A percentile compares a stretch with the other conserved stretches of the same genome.
These are phyloP conservation scores for Claviceps fusiformis DNA, from an alignment of 2,329 filamentous ascomycete species.

Conservation along the genomic window DNA sequence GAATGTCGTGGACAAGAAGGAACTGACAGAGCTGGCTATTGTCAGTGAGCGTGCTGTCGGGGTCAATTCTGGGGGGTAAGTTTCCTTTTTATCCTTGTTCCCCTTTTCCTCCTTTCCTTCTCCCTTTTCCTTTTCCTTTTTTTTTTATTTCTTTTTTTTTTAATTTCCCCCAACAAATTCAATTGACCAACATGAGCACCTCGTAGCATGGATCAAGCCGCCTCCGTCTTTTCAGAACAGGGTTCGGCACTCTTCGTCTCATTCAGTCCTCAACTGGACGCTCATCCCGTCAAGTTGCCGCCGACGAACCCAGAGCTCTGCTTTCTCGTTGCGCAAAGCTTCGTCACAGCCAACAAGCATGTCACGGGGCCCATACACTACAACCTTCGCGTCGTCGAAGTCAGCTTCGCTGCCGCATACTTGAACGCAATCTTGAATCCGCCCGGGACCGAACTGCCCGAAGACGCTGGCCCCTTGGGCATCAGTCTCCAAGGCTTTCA, in stretches of 20 bases:
- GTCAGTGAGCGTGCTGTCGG: conserved; percentile 89
- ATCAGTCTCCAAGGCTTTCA: conserved; percentile 80
- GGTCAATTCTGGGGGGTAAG: conserved; percentile 87
- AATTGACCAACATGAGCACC: neutral
- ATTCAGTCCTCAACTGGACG: conserved; percentile 68
- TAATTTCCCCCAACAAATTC: neutral
- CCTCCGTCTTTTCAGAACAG: conserved; percentile 81
- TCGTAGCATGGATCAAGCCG: conserved; percentile 84
- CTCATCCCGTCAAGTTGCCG: conserved; percentile 69
- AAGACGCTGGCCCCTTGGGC: conserved; percentile 70
- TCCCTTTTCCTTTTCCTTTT: no score
- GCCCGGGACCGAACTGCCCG: conserved; percentile 46
- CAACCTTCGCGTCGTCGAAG: conserved; percentile 93
- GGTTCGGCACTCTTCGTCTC: conserved; percentile 82
- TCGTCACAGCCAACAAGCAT: conserved; percentile 88
- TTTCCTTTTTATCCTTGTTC: neutral
- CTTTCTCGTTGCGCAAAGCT: conserved; percentile 90
- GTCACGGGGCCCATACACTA: conserved; percentile 89
- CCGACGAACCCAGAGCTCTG: conserved; percentile 68
- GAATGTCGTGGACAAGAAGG: conserved; percentile 70
- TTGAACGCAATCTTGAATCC: conserved; percentile 46
- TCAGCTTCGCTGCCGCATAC: conserved; percentile 69
- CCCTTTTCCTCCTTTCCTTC: neutral
- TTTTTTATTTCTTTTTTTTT: no score
- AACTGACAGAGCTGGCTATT: conserved; percentile 83